These are phyloP conservation scores for Lachnellula subtilissima DNA, from an alignment of 2,329 filamentous ascomycete genomes.

Conservation along the genomic window DNA sequence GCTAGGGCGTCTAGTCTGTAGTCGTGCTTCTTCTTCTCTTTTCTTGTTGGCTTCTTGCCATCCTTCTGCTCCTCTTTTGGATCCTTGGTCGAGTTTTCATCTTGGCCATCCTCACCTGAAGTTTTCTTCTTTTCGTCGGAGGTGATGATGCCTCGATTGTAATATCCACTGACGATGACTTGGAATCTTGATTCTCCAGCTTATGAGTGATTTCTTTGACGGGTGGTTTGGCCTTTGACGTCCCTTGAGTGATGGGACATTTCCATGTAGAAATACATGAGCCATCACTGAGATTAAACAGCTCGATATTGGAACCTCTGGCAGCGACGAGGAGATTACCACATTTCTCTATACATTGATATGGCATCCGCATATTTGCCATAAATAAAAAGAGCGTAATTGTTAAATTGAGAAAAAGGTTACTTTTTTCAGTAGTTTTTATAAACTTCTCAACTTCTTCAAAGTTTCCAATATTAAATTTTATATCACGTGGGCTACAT, in stretches of 20 bases:
- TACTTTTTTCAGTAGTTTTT: too few species aligned
- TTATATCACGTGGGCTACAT: not conserved
- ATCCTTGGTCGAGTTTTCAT: not conserved
- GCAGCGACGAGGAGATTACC: conserved; percentile 65
- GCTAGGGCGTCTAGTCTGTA: conserved; percentile 15
- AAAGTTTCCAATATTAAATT: not conserved
- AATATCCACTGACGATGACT: conserved; percentile 8
- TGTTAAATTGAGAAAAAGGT: not conserved
- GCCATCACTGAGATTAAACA: conserved; percentile 56
- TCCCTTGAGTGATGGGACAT: conserved; percentile 17
- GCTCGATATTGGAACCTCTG: conserved; percentile 66
- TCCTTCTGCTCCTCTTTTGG: not conserved
- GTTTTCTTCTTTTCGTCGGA: conserved; percentile 31
- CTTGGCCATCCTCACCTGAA: conserved; percentile 15
- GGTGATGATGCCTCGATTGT: conserved; percentile 13
- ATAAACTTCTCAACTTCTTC: not conserved
- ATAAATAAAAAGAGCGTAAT: conserved; percentile 1
- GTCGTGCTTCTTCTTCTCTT: conserved; percentile 20
- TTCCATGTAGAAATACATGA: conserved; percentile 46
- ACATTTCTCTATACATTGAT: conserved; percentile 55
- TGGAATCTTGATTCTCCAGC: conserved; percentile 2
- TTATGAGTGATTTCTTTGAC: not conserved
- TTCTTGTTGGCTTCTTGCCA: conserved; percentile 14
- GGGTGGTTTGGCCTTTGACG: not conserved
- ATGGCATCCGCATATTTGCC: conserved; percentile 50